Conservation (phyloP, 2,329 filamentous ascomycete genomes). For the Apiospora saccharicola region DNA sequence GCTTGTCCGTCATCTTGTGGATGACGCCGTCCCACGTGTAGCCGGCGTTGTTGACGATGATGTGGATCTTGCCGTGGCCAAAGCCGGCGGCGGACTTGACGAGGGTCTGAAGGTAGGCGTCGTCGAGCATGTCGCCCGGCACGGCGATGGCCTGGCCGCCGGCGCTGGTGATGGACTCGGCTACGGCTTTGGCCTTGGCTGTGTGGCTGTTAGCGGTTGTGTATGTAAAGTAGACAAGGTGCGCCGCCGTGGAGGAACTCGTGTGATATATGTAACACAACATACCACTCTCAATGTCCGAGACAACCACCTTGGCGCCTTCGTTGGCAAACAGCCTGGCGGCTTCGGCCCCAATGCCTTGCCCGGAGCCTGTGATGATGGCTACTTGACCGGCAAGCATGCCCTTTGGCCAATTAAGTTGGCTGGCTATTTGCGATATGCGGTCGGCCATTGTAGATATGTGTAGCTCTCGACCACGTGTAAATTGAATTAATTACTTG, state of each 20-base stretch:
- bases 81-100: constrained; percentile 80
- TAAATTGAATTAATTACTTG: neutral
- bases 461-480: neutral
- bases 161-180: constrained; percentile 70
- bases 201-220: neutral
- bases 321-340: constrained; percentile 86
- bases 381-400: constrained; percentile 82
- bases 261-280: constrained; percentile 22
- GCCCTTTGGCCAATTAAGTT: constrained; percentile 84
- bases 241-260: neutral
- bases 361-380: constrained; percentile 86
- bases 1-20: constrained; percentile 90
- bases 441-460: constrained; percentile 59
- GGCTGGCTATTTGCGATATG: constrained; percentile 74
- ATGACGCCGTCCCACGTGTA: constrained; percentile 95
- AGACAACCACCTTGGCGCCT: constrained; percentile 83
- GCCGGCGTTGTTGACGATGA: constrained; percentile 90
- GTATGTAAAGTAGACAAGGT: neutral
- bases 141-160: constrained; percentile 77
- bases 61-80: constrained; percentile 86
- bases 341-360: constrained; percentile 87
- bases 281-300: constrained; percentile 80
- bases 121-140: constrained; percentile 77
- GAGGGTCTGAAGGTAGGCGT: constrained; percentile 74
- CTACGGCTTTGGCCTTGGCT: constrained; percentile 75